Evolutionary conservation across 2,329 filamentous ascomycete species (phyloP), one percentile per base, ranked within the genome.

Genomic region (Phialophora macrospora): DNA sequence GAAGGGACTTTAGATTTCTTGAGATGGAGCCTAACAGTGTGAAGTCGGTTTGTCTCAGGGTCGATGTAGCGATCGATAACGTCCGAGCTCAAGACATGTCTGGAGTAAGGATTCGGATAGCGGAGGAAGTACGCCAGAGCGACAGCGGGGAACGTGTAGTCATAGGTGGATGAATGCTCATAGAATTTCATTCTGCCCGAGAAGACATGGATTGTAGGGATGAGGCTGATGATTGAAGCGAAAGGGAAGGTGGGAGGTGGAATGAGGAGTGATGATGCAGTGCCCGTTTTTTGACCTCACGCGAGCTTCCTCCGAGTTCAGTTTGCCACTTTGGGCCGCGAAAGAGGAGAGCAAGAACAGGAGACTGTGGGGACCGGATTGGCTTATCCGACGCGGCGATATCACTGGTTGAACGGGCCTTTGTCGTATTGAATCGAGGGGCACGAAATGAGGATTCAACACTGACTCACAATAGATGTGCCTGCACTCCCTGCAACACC

Each of bases 71-170:
- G 85, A 67, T 85, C 82, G 75, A 89, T 88, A 75, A 87, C 87
- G 79, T 89, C 87, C 72, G 86, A 88, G 58, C 84, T 87, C 70
- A 88, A 80, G 70, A 89, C 87, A 80, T 89, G 87, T 65, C 81
- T 84, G 58, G 84, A 84, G 78, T 88, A 88, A 30, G 87, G 87
- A 72, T 89, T 89, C 1, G 87, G 87, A 73, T 89, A 89, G 72
- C 87, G 87, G 62, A 89, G 83, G 77, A 88, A 89, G 79, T 88
- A 89, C 75, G 87, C 87, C 66, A 89, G 82, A 56, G 86, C 86
- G 62, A 89, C 87, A 73, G 87, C 85, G 67, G 85, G 82, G 76
- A 89, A 88, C 70, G 85, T 83, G 76, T 89, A 88, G 74, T 86
- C 82, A 79, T 88, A 88, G 72, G 81, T 84, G 77, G 85, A 87